Evolutionary conservation across 352 stramenopile species (phyloP).

Genomic region (Globisporangium spiculum): DNA sequence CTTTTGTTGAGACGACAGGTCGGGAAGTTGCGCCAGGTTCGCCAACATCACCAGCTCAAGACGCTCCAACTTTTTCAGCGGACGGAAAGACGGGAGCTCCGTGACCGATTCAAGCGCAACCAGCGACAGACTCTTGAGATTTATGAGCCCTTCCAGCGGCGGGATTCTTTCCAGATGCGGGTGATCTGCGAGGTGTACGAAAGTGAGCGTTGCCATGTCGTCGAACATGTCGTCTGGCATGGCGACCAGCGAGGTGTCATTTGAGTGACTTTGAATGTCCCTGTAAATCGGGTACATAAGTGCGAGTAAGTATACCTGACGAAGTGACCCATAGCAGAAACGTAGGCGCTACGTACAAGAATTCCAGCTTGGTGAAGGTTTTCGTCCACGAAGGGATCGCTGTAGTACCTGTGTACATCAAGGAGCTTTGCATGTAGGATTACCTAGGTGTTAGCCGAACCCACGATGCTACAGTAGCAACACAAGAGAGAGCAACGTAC

Average conservation of each 20-base stretch:
- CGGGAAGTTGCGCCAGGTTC: constrained; percentile 21
- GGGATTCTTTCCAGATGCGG: constrained; percentile 20
- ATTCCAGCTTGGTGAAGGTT: constrained; percentile 31
- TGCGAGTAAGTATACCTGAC: background rate
- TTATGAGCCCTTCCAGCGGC: constrained; percentile 25
- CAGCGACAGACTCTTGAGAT: constrained; percentile 35
- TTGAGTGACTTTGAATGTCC: constrained; percentile 19
- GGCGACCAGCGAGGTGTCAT: constrained; percentile 16
- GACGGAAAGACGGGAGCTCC: constrained; percentile 23
- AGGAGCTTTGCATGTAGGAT: constrained; percentile 17
- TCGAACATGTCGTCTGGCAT: constrained; percentile 30
- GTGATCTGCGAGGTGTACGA: constrained; percentile 32
- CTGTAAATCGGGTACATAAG: constrained; percentile 18
- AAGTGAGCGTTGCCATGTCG: constrained; percentile 30
- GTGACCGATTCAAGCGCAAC: constrained; percentile 18
- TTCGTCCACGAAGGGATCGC: constrained; percentile 27
- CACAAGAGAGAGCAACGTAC: constrained; percentile 16
- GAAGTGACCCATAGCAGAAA: background rate
- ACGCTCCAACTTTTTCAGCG: constrained; percentile 20
- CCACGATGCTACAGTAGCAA: no score
- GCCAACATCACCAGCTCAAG: constrained; percentile 24
- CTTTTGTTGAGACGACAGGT: constrained; percentile 18
- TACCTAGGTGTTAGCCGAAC: no score
- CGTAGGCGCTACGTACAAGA: constrained; percentile 27
- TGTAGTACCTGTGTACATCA: constrained; percentile 29